These are phyloP conservation scores for Kodamaea suecica DNA, from an alignment of 1,139 yeast species.

Conservation along the genomic window DNA sequence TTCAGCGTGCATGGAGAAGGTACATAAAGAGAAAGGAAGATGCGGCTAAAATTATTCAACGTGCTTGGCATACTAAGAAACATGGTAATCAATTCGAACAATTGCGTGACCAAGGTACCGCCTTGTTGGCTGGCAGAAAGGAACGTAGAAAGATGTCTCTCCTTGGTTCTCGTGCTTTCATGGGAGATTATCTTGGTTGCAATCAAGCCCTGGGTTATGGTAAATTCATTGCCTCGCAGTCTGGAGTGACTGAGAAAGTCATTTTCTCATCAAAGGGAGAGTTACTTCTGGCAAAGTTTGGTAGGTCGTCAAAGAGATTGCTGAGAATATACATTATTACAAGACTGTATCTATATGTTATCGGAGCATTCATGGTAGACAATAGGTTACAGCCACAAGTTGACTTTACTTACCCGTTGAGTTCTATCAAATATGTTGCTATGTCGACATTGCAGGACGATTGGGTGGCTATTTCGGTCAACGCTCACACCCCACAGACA, in stretches of 20 bases:
- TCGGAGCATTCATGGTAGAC: slow-evolving; percentile 71
- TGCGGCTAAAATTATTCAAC: slow-evolving; percentile 82
- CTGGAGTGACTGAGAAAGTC: slow-evolving; percentile 69
- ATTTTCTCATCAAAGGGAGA: slow-evolving; percentile 82
- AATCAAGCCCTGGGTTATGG: slow-evolving; percentile 73
- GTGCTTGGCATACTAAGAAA: slow-evolving; percentile 75
- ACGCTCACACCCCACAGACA: slow-evolving; percentile 45
- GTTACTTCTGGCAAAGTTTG: slow-evolving; percentile 78
- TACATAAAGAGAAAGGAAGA: slow-evolving; percentile 78
- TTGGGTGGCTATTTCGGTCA: slow-evolving; percentile 80
- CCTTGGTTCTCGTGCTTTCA: slow-evolving; percentile 83
- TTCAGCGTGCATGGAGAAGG: slow-evolving; percentile 95
- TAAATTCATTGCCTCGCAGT: slow-evolving; percentile 60
- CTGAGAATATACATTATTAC: slow-evolving; percentile 75
- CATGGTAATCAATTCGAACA: slow-evolving; percentile 83
- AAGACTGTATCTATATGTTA: slow-evolving; percentile 55
- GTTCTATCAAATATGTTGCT: slow-evolving; percentile 60
- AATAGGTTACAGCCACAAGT: slow-evolving; percentile 64
- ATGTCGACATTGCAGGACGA: slow-evolving; percentile 82
- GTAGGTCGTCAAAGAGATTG: slow-evolving; percentile 82
- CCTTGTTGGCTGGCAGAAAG: slow-evolving; percentile 67
- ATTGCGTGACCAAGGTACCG: slow-evolving; percentile 79
- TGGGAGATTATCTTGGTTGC: slow-evolving; percentile 92
- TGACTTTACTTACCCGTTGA: slow-evolving; percentile 63
- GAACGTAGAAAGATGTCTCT: slow-evolving; percentile 89